These are phyloP conservation scores for Pyricularia sp. DNA, from an alignment of 2,329 filamentous ascomycete species.

Conservation along the genomic window DNA sequence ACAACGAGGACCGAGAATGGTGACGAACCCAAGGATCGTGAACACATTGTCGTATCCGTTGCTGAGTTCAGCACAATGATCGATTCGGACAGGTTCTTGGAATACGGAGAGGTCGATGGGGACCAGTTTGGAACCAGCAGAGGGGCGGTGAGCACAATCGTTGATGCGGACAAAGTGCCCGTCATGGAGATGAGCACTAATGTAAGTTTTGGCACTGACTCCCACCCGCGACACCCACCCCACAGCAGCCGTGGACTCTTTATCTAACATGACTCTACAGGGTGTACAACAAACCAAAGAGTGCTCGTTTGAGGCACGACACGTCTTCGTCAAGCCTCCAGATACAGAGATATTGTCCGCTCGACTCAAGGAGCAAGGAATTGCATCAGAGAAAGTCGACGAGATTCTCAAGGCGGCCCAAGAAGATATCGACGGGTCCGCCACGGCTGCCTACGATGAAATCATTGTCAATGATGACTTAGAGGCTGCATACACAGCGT, in stretches of 20 bases:
- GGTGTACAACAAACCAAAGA: constrained; percentile 44
- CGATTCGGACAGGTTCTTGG: constrained; percentile 46
- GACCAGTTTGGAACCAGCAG: constrained; percentile 43
- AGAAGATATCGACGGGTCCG: constrained; percentile 29
- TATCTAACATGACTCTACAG: constrained; percentile 18
- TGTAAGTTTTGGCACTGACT: constrained; percentile 24
- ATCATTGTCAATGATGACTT: constrained; percentile 37
- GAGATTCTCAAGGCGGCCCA: constrained; percentile 26
- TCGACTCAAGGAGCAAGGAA: constrained; percentile 27
- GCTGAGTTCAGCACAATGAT: constrained; percentile 44
- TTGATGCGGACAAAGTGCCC: constrained; percentile 45
- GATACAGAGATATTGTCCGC: constrained; percentile 22
- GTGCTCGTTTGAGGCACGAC: constrained; percentile 40
- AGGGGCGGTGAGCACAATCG: constrained; percentile 36
- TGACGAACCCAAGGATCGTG: constrained; percentile 26
- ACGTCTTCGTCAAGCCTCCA: constrained; percentile 37
- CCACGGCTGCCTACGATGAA: constrained; percentile 31
- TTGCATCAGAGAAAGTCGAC: constrained; percentile 33
- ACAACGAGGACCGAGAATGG: constrained; percentile 42
- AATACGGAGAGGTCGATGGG: constrained; percentile 37
- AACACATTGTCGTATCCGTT: constrained; percentile 38
- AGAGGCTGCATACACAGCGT: constrained; percentile 32
- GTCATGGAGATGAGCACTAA: constrained; percentile 39
- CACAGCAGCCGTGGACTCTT: neutral
- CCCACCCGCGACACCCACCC: neutral